A percentile compares a stretch with the other conserved stretches of the same genome.
Evolutionary conservation across 2,329 filamentous ascomycete genomes (phyloP).

Genomic region (Colletotrichum simmondsii): DNA sequence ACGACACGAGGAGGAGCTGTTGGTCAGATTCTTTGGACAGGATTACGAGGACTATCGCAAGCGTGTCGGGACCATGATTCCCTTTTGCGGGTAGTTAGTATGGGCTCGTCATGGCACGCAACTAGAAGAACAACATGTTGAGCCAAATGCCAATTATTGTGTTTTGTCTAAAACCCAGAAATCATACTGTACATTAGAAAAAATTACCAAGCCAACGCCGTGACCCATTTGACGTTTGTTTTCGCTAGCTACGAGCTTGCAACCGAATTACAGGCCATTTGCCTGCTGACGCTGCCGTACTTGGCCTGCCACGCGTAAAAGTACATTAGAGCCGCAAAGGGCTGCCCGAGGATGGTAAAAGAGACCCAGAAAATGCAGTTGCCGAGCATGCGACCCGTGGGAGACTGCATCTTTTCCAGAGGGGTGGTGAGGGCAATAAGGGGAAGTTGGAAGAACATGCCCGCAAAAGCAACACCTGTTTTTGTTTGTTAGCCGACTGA

Average conservation of each 20-base stretch:
- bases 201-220: background rate
- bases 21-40: constrained; percentile 85
- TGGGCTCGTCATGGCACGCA: too few species aligned
- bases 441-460: constrained; percentile 94
- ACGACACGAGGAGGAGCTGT: constrained; percentile 78
- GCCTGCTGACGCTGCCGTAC: constrained; percentile 82
- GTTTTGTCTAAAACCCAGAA: background rate
- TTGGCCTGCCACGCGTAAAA: constrained; percentile 99
- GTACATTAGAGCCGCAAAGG: constrained; percentile 90
- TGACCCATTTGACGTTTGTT: background rate
- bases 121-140: background rate
- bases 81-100: constrained; percentile 58
- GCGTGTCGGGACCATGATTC: constrained; percentile 81
- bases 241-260: background rate
- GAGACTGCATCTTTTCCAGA: constrained; percentile 81
- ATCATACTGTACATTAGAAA: constrained; percentile 2
- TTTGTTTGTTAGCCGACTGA: background rate
- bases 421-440: constrained; percentile 84
- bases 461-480: constrained; percentile 86
- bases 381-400: constrained; percentile 81
- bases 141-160: background rate
- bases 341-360: constrained; percentile 95
- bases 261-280: constrained; percentile 33
- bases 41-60: constrained; percentile 82
- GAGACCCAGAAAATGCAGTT: constrained; percentile 97